These are phyloP conservation scores for Talaromyces sp. DNA, from an alignment of 2,329 filamentous ascomycete species.

Conservation along the genomic window DNA sequence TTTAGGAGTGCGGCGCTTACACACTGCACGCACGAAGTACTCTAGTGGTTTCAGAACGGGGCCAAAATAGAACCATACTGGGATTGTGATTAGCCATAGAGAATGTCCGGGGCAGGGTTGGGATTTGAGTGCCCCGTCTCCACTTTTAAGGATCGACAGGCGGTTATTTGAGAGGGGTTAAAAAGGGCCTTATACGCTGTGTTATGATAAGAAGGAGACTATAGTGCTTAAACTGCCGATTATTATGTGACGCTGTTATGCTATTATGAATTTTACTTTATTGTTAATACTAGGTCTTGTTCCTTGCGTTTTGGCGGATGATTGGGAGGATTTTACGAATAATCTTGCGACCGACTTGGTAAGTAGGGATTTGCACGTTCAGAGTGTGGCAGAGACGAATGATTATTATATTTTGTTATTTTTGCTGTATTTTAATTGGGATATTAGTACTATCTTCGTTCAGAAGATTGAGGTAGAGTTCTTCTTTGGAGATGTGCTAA, in stretches of 20 bases:
- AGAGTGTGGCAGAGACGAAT: too few species aligned
- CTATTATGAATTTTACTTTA: constrained; percentile 4
- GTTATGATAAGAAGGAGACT: constrained; percentile 3
- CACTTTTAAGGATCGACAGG: background rate
- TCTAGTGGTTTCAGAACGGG: constrained; percentile 11
- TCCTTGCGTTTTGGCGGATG: constrained; percentile 28
- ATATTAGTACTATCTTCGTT: too few species aligned
- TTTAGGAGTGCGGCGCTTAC: constrained; percentile 17
- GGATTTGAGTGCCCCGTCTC: background rate
- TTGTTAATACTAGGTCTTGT: constrained; percentile 21
- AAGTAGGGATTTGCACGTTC: constrained; percentile 11
- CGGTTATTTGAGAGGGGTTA: background rate
- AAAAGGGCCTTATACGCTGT: background rate
- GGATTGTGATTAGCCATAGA: background rate
- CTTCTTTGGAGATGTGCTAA: background rate
- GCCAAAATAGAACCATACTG: background rate
- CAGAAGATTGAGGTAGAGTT: too few species aligned
- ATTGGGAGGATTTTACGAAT: constrained; percentile 43
- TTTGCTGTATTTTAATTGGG: too few species aligned
- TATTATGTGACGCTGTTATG: background rate
- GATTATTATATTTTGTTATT: too few species aligned
- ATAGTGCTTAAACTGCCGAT: constrained; percentile 7
- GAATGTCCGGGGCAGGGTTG: background rate
- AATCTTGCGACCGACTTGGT: constrained; percentile 46
- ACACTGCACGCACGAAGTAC: constrained; percentile 13